These are phyloP conservation scores for Picea glauca DNA, from an alignment of 75 land plant species.

Conservation along the genomic window DNA sequence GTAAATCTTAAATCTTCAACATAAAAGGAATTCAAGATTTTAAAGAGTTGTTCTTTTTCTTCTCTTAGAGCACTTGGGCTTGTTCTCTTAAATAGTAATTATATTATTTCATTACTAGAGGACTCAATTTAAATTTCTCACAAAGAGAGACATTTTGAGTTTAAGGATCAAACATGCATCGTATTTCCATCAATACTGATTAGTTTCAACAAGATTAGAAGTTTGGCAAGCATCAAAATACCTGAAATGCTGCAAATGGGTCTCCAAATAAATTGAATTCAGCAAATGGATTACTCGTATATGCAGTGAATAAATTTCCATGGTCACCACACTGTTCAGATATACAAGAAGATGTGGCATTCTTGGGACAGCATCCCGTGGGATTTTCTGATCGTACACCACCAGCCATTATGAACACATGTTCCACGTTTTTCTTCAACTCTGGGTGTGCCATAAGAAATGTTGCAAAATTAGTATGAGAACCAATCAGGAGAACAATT, in stretches of 20 bases:
- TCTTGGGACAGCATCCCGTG: slow-evolving; percentile 62
- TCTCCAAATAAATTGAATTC: slow-evolving; percentile 82
- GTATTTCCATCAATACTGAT: not conserved
- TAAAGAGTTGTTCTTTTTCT: too few species aligned
- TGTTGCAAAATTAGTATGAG: slow-evolving; percentile 75
- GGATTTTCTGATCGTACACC: slow-evolving; percentile 64
- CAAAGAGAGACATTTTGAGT: too few species aligned
- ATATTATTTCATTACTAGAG: too few species aligned
- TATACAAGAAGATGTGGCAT: slow-evolving; percentile 33
- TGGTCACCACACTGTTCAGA: slow-evolving; percentile 60
- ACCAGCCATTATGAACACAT: slow-evolving; percentile 82
- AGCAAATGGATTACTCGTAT: slow-evolving; percentile 61
- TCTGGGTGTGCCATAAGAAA: slow-evolving; percentile 75
- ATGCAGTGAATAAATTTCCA: slow-evolving; percentile 68
- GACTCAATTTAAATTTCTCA: too few species aligned
- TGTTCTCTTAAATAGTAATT: too few species aligned
- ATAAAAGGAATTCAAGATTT: too few species aligned
- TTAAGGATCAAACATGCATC: not conserved
- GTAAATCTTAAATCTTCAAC: too few species aligned
- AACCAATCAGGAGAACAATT: slow-evolving; percentile 54
- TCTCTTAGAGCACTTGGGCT: too few species aligned
- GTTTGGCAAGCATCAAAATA: slow-evolving; percentile 13
- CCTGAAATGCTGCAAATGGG: slow-evolving; percentile 93
- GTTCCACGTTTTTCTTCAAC: slow-evolving; percentile 68
- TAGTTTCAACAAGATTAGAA: not conserved